Evolutionary conservation across 2,329 filamentous ascomycete species (phyloP).

Genomic region (Paecilomyces dactylethromorphus): DNA sequence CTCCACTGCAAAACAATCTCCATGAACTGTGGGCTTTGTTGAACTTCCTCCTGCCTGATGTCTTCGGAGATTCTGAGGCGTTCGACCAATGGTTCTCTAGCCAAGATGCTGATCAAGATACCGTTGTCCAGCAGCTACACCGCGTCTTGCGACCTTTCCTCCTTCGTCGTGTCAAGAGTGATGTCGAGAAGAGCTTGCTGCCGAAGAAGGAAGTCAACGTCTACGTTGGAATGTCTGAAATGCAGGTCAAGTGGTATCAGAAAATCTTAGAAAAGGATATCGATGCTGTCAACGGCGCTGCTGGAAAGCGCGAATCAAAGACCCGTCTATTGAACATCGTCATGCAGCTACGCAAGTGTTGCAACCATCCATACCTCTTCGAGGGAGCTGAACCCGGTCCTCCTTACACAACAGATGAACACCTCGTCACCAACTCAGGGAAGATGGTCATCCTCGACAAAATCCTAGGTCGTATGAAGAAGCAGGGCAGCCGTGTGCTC

Average conservation of each 20-base stretch:
- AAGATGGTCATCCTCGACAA: constrained; percentile 98
- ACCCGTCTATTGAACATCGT: constrained; percentile 96
- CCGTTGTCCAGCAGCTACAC: constrained; percentile 91
- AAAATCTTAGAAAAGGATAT: constrained; percentile 99
- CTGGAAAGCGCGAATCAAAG: constrained; percentile 95
- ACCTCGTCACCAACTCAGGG: constrained; percentile 84
- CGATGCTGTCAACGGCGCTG: constrained; percentile 93
- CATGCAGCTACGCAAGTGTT: constrained; percentile 98
- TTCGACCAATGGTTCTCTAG: constrained; percentile 98
- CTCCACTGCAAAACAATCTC: constrained; percentile 93
- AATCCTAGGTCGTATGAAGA: constrained; percentile 73
- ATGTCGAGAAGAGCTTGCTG: constrained; percentile 94
- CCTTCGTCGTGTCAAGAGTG: constrained; percentile 89
- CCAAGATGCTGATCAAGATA: constrained; percentile 85
- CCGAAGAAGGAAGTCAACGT: constrained; percentile 97
- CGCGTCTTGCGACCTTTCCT: constrained; percentile 89
- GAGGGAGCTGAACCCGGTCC: constrained; percentile 95
- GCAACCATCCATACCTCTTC: constrained; percentile 96
- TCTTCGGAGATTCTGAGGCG: constrained; percentile 92
- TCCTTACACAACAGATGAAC: constrained; percentile 96
- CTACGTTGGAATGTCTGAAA: constrained; percentile 97
- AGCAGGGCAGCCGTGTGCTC: constrained; percentile 86
- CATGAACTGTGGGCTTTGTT: constrained; percentile 97
- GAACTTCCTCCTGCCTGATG: constrained; percentile 95
- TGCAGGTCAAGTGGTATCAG: constrained; percentile 99